Base-by-base conservation (phyloP, 495 filamentous ascomycete species). In the Endocarpon pusillum region DNA sequence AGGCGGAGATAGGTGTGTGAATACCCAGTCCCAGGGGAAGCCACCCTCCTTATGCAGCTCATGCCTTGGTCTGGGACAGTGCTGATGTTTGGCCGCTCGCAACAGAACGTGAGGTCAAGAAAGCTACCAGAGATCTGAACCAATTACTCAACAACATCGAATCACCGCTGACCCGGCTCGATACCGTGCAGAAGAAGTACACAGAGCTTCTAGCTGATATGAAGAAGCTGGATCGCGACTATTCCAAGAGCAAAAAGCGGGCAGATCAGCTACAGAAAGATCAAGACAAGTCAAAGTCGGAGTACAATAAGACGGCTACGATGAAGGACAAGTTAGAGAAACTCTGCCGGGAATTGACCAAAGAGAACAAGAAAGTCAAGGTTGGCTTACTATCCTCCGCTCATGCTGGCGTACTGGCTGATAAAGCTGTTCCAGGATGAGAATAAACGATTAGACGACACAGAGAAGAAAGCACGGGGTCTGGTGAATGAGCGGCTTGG, bases 311-410 rank as follows among this genome's bases (percentile, higher is more conserved):
- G 53, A 85, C 81, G 15, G 71, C 78, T 6, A 73, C 73, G 8
- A 73, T 94, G 48, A 92, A 86, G 52, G 81, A 93, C 41, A 94
- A 94, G 54, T 60, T 96, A 24, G 91, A 96, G 51, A 96, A 94
- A 47, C 61, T 96, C 25, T 93, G 84, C 42, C 63, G 89, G 21
- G 87, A 96, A 46, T 61, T 94, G 21, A 84, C 86, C 26, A 80
- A 82, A 46, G 91, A 97, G 49, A 96, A 96, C 53, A 94, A 96
- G 52, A 82, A 86, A 52, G 66, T 97, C 12, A 96, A 96, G 76
- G 86, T 92, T 49, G 36, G 55, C 49, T 38, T 33, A 36, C 37
- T 40, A 38, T 26, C 14, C 31, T 10, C 12, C 2, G 25, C 22
- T 14, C 41, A 4, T 15, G n/a, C 23, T 26, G 15, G 20, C 2